Base-by-base conservation (phyloP, 345 rosid species). In the Melastoma malabathricum region DNA sequence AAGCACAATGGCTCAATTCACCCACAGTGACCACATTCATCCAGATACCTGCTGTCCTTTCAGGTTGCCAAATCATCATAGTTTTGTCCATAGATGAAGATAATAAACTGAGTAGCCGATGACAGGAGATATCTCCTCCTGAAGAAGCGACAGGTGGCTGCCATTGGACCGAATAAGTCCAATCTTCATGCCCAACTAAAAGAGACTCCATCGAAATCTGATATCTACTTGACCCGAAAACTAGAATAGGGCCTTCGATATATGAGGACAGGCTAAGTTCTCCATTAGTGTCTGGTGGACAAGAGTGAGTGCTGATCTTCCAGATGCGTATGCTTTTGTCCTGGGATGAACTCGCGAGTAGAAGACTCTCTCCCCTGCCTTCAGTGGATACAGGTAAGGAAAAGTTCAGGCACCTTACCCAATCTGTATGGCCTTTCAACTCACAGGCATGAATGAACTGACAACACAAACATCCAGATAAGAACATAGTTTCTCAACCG, bases 1-100 rank as follows among this genome's bases (percentile, higher is more conserved):
- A 64, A 68, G 95, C 96, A 70, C 93, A 92, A 64, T 92, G 93
- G 64, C 95, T 80, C 59, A 92, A 58, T 71, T 92, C 98, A 56
- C 98, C 98, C 55, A 87, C 98, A 29, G 84, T 78, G 63, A 87
- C 97, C 68, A 84, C 88, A 62, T 92, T 87, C 86, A 92, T 82
- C 98, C 98, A 92, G 64, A 87, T 72, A 57, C 97, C 95, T 13
- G 73, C 72, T 41, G 71, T 87, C 69, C 62, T 84, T 74, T 87
- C 93, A 18, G 98, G 97, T 63, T 83, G 70, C 97, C 98, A 92
- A 52, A 92, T 84, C 97, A 92, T 92, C 98, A 92, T 92, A 7
- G 95, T 81, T 75, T 87, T 87, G 72, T 92, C 98, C 98, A 87
- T 92, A 46, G 98, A 84, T 25, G 97, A 89, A 16, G 96, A 92